phyloP scores from a whole-genome alignment of 2,329 filamentous ascomycete species.

The Alternaria viburni region DNA sequence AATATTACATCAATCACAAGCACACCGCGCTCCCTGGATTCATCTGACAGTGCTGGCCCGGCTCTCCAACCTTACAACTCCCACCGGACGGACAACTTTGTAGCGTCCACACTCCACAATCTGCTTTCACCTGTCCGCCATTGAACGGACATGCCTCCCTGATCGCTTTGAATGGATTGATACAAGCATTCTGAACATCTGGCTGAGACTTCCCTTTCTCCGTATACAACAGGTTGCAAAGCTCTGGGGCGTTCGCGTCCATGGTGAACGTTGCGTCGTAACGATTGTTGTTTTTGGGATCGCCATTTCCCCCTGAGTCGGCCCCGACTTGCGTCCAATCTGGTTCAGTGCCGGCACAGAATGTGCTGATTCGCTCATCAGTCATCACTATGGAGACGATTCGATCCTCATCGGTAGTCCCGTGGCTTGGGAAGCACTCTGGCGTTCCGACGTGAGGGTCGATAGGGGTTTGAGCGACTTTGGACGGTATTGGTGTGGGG shows the following conservation, averaged over 20 bases:
- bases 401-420: background rate
- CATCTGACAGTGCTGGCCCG: background rate
- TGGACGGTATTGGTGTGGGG: background rate
- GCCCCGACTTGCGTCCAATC: background rate
- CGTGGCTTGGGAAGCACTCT: background rate
- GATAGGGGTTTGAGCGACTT: background rate
- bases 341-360: background rate
- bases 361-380: background rate
- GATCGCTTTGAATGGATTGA: background rate
- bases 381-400: background rate
- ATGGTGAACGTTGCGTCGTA: background rate
- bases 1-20: background rate
- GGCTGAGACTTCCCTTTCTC: background rate
- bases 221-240: background rate
- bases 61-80: background rate
- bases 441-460: background rate
- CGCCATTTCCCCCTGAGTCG: background rate
- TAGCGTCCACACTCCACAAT: background rate
- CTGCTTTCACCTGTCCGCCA: background rate
- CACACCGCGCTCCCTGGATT: background rate
- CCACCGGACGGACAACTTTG: background rate
- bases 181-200: background rate
- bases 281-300: background rate
- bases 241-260: background rate
- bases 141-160: background rate